Base-by-base conservation (phyloP, 169 alveolate genomes). In the Eimeria falciformis region DNA sequence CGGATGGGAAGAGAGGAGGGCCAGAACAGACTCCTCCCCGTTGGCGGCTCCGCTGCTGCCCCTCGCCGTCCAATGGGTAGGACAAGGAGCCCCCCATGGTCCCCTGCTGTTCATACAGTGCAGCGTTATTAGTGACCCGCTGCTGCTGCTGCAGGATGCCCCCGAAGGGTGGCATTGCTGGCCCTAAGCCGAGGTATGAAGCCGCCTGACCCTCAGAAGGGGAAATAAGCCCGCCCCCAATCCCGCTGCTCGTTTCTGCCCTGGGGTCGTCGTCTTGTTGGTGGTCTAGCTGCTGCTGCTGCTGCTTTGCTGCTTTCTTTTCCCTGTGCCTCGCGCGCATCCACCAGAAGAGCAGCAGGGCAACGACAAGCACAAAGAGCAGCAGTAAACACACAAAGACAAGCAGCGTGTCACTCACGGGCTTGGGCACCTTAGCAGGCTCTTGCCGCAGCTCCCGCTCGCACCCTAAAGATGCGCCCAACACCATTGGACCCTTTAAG, bases 331-430 rank as follows among this genome's bases (percentile, higher is more conserved):
- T 18, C 27, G 86, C 62, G 9, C 87, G 43, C 5, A 87, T 2
- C 93, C 93, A 87, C 93, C 93, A 87, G 11, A 79, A 66, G 29
- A 87, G 79, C 5, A 87, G 58, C 3, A 87, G 68, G n/a, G 79
- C 86, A 5, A 87, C 93, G 1, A 73, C 87, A 12, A 87, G 79
- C 21, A 73, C 93, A 23, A 87, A 87, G 53, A 87, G 93, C 33
- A 87, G 69, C 50, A 87, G 50, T 65, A 87, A 37, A 87, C 88
- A 87, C 17, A 58, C 29, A 33, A 87, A 87, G 18, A 87, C 93
- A 43, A 87, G 68, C 47, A 71, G 87, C 40, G 93, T 87, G 66
- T 87, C 93, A 46, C 93, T 87, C 0, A 87, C 66, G 12, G 93
- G 93, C 50, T 87, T 87, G 2, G 87, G 58, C 0, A 50, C 77